Base-by-base conservation (phyloP, 108 stramenopile species). In the Conticribra guillardii region DNA sequence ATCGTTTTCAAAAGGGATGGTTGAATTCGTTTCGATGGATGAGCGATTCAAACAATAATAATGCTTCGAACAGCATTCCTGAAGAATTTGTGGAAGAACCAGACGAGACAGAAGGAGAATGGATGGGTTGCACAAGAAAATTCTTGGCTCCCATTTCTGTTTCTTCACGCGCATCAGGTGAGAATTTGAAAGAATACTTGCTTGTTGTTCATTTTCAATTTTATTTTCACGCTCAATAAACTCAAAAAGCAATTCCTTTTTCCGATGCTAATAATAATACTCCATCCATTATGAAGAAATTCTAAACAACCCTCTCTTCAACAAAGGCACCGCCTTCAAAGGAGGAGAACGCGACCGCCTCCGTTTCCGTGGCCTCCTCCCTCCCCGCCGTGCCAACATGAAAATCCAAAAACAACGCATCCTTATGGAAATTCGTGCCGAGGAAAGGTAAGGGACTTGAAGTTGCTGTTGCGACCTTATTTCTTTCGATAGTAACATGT, bases 311-410 rank as follows among this genome's bases (percentile, higher is more conserved):
- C 89, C 91, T 21, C 81, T 89, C 37, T 93, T 79, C 82, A 96
- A 90, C 84, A 97, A 96, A 74, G 91, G 88, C 2, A 89, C 86
- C 8, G 92, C 92, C 33, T 90, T 95, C 79, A 93, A 91, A 62
- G 51, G 54, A 18, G 95, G 89, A n/a, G 97, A 96, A 62, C 71
- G 95, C 9, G 96, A 97, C 58, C 91, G 96, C 19, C 81, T 97
- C 0, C 76, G 90, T 22, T 79, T 97, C 53, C 90, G 96, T 19
- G 96, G 96, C 3, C 82, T 95, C 1, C 69, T 95, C 24, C 94
- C 94, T 17, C 87, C 87, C 18, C 82, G 88, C 0, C 56, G 79
- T 62, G 72, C 82, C 48, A 90, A 89, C 57, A 61, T 91, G 75
- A 69, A 81, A 15, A 75, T 80, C 24, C 96, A 96, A 67, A 85